Evolutionary conservation across 2,329 filamentous ascomycete genomes (phyloP).

Genomic region (Fusarium miscanthi): DNA sequence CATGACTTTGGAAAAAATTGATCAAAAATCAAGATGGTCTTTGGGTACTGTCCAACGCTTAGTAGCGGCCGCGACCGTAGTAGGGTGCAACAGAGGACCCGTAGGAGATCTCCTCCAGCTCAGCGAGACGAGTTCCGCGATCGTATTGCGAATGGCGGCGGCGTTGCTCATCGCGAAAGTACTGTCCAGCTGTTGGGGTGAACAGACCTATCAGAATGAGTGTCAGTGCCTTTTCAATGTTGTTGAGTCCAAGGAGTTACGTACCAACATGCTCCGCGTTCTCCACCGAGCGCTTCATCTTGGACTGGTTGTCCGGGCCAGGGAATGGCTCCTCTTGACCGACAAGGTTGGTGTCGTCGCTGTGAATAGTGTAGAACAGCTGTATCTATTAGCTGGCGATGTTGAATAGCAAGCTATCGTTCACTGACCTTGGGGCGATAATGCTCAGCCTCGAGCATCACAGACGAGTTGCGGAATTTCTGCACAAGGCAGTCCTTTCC

Average conservation of each 20-base stretch:
- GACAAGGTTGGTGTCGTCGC: constrained; percentile 61
- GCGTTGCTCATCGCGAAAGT: constrained; percentile 79
- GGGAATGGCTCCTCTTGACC: constrained; percentile 83
- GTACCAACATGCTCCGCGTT: constrained; percentile 86
- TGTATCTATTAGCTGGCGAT: constrained; percentile 38
- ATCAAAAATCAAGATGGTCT: constrained; percentile 23
- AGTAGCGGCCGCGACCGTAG: constrained; percentile 45
- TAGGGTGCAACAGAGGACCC: constrained; percentile 57
- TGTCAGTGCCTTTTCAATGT: background rate
- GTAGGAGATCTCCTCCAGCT: constrained; percentile 70
- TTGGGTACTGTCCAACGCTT: constrained; percentile 2
- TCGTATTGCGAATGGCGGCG: constrained; percentile 83
- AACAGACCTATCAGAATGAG: constrained; percentile 72
- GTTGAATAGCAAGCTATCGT: too few relatives aligned
- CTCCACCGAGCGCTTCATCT: constrained; percentile 87
- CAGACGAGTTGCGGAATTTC: constrained; percentile 96
- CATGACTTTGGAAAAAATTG: constrained; percentile 24
- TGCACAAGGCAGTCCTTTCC: constrained; percentile 90
- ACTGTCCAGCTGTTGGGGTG: constrained; percentile 80
- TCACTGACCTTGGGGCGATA: constrained; percentile 82
- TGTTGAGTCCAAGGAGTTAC: constrained; percentile 46
- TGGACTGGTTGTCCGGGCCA: constrained; percentile 82
- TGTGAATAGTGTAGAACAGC: constrained; percentile 65
- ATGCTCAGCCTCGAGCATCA: constrained; percentile 86
- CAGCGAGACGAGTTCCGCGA: constrained; percentile 79